Conservation (phyloP, 2,329 filamentous ascomycete species). For the Ceratocystis eucalypticola region DNA sequence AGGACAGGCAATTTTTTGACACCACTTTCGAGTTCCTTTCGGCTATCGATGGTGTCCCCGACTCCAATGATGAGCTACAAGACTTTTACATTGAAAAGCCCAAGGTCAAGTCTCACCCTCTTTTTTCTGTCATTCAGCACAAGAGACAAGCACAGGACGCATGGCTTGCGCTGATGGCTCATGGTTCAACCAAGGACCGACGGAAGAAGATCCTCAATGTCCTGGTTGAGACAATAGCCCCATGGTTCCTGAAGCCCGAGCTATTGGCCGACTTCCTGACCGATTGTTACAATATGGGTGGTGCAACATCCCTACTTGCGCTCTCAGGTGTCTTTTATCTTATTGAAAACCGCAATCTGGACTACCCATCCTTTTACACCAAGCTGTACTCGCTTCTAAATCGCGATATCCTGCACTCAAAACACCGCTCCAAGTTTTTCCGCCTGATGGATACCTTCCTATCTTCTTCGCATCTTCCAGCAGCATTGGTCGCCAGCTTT, state of each 20-base stretch:
- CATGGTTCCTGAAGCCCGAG: conserved; percentile 81
- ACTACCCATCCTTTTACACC: conserved; percentile 86
- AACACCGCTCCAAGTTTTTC: conserved; percentile 87
- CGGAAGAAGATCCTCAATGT: conserved; percentile 65
- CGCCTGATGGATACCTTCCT: conserved; percentile 84
- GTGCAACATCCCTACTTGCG: conserved; percentile 73
- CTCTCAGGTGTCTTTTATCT: conserved; percentile 90
- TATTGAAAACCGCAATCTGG: conserved; percentile 83
- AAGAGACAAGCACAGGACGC: conserved; percentile 72
- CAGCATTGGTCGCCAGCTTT: conserved; percentile 82
- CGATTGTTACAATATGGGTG: conserved; percentile 80
- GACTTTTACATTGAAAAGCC: conserved; percentile 54
- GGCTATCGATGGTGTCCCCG: conserved; percentile 56
- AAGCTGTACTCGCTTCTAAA: conserved; percentile 92
- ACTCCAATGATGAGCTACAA: conserved; percentile 50
- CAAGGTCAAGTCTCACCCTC: conserved; percentile 51
- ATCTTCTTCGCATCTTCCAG: conserved; percentile 80
- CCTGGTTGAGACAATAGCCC: conserved; percentile 65
- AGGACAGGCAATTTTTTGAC: conserved; percentile 34
- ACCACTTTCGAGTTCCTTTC: conserved; percentile 50
- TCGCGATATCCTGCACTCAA: conserved; percentile 75
- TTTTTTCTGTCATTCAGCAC: conserved; percentile 54
- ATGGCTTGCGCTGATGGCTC: conserved; percentile 66
- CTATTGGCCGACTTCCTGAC: conserved; percentile 91
- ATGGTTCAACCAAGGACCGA: conserved; percentile 54